Conservation (phyloP, 306 rosid genomes). For the Urtica urens region DNA sequence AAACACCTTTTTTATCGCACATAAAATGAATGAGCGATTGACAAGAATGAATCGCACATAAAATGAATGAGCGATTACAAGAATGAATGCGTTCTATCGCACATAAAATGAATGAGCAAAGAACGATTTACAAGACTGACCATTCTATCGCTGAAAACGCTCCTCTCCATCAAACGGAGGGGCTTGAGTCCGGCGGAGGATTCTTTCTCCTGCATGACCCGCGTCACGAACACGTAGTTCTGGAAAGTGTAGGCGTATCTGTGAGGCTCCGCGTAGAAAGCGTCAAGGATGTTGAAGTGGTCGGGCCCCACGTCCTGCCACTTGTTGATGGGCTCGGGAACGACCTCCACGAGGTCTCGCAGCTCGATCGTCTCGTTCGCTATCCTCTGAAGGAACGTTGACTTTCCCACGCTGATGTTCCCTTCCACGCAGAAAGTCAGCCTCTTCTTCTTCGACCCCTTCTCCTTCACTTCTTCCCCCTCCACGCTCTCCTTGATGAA, state of each 20-base stretch:
- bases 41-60: constrained; percentile 15
- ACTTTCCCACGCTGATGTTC: constrained; percentile 90
- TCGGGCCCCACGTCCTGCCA: constrained; percentile 98
- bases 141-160: constrained; percentile 98
- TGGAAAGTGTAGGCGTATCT: constrained; percentile 97
- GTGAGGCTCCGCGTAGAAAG: constrained; percentile 90
- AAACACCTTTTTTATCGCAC: constrained; percentile 50
- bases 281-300: constrained; percentile 85
- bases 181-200: constrained; percentile 93
- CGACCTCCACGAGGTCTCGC: constrained; percentile 89
- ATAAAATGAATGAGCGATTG: too few relatives aligned
- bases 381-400: constrained; percentile 85
- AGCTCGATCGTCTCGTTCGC: constrained; percentile 88
- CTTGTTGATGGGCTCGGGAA: constrained; percentile 87
- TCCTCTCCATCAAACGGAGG: constrained; percentile 95
- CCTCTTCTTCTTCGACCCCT: constrained; percentile 54
- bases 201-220: constrained; percentile 97
- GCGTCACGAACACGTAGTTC: constrained; percentile 91
- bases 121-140: constrained; percentile 27
- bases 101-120: background rate
- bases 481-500: constrained; percentile 82
- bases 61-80: background rate
- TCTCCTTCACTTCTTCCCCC: constrained; percentile 67
- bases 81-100: too few relatives aligned
- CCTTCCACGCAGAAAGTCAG: constrained; percentile 93